Conservation (phyloP, 2,329 filamentous ascomycete species). For the Aspergillus oerlinghausenensis region DNA sequence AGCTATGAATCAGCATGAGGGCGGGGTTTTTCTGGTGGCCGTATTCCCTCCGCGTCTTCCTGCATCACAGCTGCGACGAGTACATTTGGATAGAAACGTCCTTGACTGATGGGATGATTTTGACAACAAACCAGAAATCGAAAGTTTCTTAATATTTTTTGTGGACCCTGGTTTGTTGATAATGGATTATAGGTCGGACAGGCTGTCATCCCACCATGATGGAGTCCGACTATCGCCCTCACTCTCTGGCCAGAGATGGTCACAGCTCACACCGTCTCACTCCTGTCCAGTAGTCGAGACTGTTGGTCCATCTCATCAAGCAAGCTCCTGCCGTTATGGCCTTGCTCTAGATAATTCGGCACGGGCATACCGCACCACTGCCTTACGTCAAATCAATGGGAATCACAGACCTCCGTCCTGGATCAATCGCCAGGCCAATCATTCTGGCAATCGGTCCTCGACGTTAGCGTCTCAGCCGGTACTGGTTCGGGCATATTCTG, state of each 20-base stretch:
- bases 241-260: slow-evolving; percentile 28
- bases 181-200: slow-evolving; percentile 34
- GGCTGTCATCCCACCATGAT: slow-evolving; percentile 23
- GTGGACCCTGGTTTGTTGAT: slow-evolving; percentile 1
- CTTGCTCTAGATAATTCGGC: slow-evolving; percentile 27
- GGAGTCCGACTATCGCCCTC: slow-evolving; percentile 26
- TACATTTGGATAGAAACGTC: slow-evolving; percentile 8
- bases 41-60: slow-evolving; percentile 8
- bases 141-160: neutral
- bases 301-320: slow-evolving; percentile 18
- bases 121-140: neutral
- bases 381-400: slow-evolving; percentile 31
- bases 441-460: slow-evolving; percentile 20
- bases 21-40: slow-evolving; percentile 11
- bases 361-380: slow-evolving; percentile 26
- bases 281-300: slow-evolving; percentile 18
- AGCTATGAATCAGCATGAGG: slow-evolving; percentile 3
- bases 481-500: slow-evolving; percentile 41
- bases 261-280: slow-evolving; percentile 23
- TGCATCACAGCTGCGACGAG: slow-evolving; percentile 2
- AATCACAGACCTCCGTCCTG: slow-evolving; percentile 22
- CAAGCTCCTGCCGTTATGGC: slow-evolving; percentile 22
- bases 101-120: neutral
- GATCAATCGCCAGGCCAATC: slow-evolving; percentile 21
- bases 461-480: slow-evolving; percentile 39